These are phyloP conservation scores for Pistacia vera DNA, from an alignment of 345 rosid genomes.

Conservation along the genomic window DNA sequence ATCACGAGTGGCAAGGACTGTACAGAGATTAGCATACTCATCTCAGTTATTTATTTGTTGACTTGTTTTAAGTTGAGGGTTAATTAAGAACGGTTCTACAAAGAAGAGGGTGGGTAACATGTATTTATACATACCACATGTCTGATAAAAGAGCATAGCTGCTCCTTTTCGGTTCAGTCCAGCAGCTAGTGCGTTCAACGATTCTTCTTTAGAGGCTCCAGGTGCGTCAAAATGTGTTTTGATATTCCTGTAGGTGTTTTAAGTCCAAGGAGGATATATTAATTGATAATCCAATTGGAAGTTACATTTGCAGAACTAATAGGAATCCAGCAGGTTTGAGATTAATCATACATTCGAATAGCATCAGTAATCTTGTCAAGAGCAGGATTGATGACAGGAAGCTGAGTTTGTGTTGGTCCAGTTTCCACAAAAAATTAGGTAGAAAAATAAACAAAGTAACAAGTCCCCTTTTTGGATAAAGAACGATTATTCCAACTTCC, in stretches of 20 bases:
- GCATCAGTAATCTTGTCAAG: constrained; percentile 67
- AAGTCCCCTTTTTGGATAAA: background rate
- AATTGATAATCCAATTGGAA: background rate
- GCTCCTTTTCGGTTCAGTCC: constrained; percentile 80
- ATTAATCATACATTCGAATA: constrained; percentile 55
- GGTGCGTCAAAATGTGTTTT: constrained; percentile 79
- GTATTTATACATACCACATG: constrained; percentile 55
- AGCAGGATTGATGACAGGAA: constrained; percentile 36
- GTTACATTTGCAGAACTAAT: background rate
- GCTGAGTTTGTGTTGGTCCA: constrained; percentile 74
- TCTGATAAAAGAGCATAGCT: constrained; percentile 81
- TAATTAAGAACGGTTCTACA: background rate
- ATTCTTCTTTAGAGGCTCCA: constrained; percentile 69
- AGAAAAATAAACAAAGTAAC: background rate
- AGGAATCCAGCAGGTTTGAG: background rate
- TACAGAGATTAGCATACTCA: constrained; percentile 7
- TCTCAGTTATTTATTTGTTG: constrained; percentile 3
- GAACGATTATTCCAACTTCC: constrained; percentile 8
- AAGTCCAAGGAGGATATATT: background rate
- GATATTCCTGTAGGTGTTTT: constrained; percentile 57
- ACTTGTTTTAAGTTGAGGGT: background rate
- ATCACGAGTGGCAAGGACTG: constrained; percentile 76
- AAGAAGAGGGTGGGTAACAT: constrained; percentile 9
- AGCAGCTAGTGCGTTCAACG: constrained; percentile 59
- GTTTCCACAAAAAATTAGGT: constrained; percentile 74